Evolutionary conservation across 805 yeast species (phyloP), one percentile per base, ranked within the genome.

Genomic region (Cyberlindnera mycetangii): DNA sequence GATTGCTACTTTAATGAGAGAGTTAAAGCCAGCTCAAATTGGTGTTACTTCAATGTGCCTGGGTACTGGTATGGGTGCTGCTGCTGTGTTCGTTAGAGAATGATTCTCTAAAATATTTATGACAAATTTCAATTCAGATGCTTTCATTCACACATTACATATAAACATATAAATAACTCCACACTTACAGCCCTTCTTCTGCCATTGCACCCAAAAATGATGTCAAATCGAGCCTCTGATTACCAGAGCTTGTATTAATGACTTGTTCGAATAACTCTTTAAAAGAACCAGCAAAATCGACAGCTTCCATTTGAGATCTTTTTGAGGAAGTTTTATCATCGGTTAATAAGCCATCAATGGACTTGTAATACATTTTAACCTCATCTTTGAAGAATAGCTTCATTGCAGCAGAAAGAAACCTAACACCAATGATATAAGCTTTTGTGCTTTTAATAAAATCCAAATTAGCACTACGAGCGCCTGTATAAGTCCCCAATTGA

Each of bases 41-140:
- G 98, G 98, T 53, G 83, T 92, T 42, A 86, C 95, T 11, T 85
- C 95, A 52, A 92, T 92, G 98, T 92, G 98, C 72, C 83, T 92
- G 53, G 98, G 98, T 59, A 89, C 97, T 28, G 98, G 98, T 57
- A 92, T 90, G 95, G 98, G 98, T 53, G 97, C 97, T 27, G 98
- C 98, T 38, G 85, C 92, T 12, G 72, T 90, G 36, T 76, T 92
- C 56, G 75, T 88, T 35, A 84, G 76, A 59, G 98, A 92, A 71
- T 89, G 74, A 39, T 4, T 8, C 12, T 9, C 12, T 8, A 12
- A 24, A 9, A 9, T 9, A 24, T 24, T 24, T 24, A 12, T 24
- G 11, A 30, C 7, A 30, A 30, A n/a, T n/a, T n/a, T n/a, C n/a
- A n/a, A n/a, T n/a, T n/a, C n/a, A n/a, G n/a, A n/a, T n/a, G n/a